Base-by-base conservation (phyloP, 1,284 basidiomycete genomes). In the Cystobasidium sp. region DNA sequence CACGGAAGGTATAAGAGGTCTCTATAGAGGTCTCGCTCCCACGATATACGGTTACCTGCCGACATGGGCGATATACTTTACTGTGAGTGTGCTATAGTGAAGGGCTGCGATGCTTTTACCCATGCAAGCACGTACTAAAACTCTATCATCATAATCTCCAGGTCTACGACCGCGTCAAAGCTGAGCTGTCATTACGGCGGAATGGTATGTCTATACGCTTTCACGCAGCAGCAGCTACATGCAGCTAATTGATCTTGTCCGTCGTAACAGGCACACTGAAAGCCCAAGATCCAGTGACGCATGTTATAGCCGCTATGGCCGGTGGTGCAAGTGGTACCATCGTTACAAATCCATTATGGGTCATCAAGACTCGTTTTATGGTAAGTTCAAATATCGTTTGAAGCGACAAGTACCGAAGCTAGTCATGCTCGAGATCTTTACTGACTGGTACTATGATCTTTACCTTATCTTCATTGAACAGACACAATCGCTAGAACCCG, bases 331-430 rank as follows among this genome's bases (percentile, higher is more conserved):
- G 90, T 12, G 94, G 94, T 78, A 96, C 94, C 1, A 88, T 92
- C 62, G 89, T 90, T 79, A 97, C 94, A 37, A 97, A 93, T 83
- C 95, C 94, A 0, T 82, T 97, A 7, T 97, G 94, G 94, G 93
- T 97, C 53, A 94, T 97, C 82, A 97, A 97, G 85, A 97, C 94
- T 22, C 88, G 94, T 31, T 97, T 97, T 83, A 96, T 97, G 95
- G 94, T 95, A 81, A 80, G 87, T 85, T 24, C 10, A 20, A 9
- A 46, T 4, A 16, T 20, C 47, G 63, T 20, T 2, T 5, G 2
- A 31, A 31, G 5, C 5, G 5, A 1, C 1, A 31, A 31, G 31
- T 31, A 31, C 5, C 2, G 31, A 31, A 31, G 1, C 31, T 31
- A 31, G 31, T 31, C 31, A 31, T 2, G 31, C 31, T 31, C 5